Conservation (phyloP, 768 basidiomycete species). For the Phaeotremella fagi region DNA sequence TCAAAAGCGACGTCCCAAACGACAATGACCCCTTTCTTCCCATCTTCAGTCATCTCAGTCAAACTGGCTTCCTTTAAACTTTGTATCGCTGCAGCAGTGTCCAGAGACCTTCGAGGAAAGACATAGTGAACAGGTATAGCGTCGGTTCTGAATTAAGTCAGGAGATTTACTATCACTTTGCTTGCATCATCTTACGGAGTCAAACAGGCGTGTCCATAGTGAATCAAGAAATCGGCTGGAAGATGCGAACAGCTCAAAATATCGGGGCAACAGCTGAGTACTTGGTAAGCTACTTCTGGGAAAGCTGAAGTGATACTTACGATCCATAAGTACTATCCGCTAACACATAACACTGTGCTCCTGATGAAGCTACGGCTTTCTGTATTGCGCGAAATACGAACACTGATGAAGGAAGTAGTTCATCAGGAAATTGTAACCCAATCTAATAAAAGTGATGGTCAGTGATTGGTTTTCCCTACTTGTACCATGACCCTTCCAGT, state of each 20-base stretch:
- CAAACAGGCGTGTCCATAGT: slow-evolving; percentile 95
- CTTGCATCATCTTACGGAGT: slow-evolving; percentile 61
- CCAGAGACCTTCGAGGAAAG: slow-evolving; percentile 69
- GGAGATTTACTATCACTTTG: background rate
- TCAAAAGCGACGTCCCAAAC: slow-evolving; percentile 74
- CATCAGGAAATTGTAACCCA: slow-evolving; percentile 93
- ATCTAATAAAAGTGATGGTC: slow-evolving; percentile 47
- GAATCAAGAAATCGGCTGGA: slow-evolving; percentile 82
- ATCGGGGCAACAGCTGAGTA: slow-evolving; percentile 83
- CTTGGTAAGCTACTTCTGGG: background rate
- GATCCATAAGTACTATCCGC: slow-evolving; percentile 98
- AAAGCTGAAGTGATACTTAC: slow-evolving; percentile 50
- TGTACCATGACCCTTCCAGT: background rate
- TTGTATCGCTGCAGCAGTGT: slow-evolving; percentile 49
- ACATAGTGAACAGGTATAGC: slow-evolving; percentile 85
- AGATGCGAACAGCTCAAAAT: slow-evolving; percentile 93
- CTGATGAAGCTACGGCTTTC: slow-evolving; percentile 41
- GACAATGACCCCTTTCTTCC: slow-evolving; percentile 54
- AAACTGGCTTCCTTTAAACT: slow-evolving; percentile 22
- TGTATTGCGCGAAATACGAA: slow-evolving; percentile 71
- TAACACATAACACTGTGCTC: slow-evolving; percentile 73
- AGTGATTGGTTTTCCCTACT: background rate
- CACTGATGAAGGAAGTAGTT: slow-evolving; percentile 79
- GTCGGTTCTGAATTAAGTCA: slow-evolving; percentile 59
- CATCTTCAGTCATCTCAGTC: slow-evolving; percentile 14